Evolutionary conservation across 1,139 yeast species (phyloP), one percentile per base, ranked within the genome.

Genomic region (Eremothecium gossypii): DNA sequence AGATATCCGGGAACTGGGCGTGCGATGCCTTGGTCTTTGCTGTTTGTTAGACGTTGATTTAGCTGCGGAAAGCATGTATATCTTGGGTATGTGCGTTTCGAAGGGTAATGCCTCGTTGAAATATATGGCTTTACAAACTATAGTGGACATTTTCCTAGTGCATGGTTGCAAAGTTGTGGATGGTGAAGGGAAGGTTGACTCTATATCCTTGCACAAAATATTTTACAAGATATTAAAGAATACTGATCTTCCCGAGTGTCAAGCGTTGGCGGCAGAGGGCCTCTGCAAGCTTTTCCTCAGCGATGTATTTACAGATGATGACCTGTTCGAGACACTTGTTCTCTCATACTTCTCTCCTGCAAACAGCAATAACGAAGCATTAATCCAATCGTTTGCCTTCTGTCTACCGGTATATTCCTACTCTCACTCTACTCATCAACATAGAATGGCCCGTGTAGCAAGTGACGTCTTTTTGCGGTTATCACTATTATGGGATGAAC

Each of bases 341-440:
- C 64, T 84, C 41, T 74, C 83, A 1, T 89, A 86, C 55, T 87
- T 85, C 63, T 79, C 83, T 45, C 86, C 89, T 0, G 61, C 67
- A 2, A 79, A 82, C 39, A 63, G 74, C 4, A 63, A 67, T 10
- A 86, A 87, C 52, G 80, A 76, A 46, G 77, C 79, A 12, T 67
- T 89, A 48, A 73, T 81, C 43, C 97, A 91, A 63, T 83, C 85
- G 1, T 74, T 89, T 46, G 78, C 94, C 8, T 87, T 85, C 58
- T 87, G 96, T 57, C 71, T 91, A 31, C 97, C 97, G 0, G 95
- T 85, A 1, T 87, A 85, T 58, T 82, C 94, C 30, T 84, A 77
- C 57, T 83, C 96, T 33, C 89, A 83, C 50, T 66, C 72, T 1
- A 69, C 68, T 26, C 95, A 87, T 60, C 96, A 87, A 60, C 70